Evolutionary conservation across 2,329 filamentous ascomycete species (phyloP), one percentile per base, ranked within the genome.

Genomic region (Tolypocladium endophyticum): DNA sequence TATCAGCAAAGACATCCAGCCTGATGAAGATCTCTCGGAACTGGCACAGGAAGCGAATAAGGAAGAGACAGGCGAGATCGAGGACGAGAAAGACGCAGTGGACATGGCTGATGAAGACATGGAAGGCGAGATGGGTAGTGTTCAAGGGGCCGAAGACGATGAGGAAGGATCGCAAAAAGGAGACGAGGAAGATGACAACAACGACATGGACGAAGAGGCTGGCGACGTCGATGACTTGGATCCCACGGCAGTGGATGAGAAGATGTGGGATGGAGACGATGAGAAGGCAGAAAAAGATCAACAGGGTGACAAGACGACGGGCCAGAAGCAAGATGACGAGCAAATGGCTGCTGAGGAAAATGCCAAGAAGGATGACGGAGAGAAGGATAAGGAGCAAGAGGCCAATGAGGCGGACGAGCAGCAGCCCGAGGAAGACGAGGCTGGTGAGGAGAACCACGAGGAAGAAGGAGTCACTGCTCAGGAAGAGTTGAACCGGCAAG

Each of bases 241-340:
- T 66, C 88, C 91, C 16, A 89, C 86, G 20, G 90, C 93, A 25
- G 89, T 97, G 1, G 95, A 99, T 70, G 95, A 99, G 76, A 99
- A 97, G 79, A 92, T 97, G 83, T 99, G 94, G 94, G 92, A 99
- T 73, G 92, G 92, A 45, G 86, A 88, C 58, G 87, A 90, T 52
- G 82, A 92, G 53, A 86, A 92, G 55, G 86, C 89, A 1, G 88
- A 93, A 55, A 94, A 94, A 65, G 89, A 97, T 53, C 88, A 90
- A 68, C 80, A 90, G 68, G 87, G 85, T 7, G 86, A 92, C 59
- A 81, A 90, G 61, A 77, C 88, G 25, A 87, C 90, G 67, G 87
- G 87, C 0, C 80, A 88, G 62, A 82, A 89, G 68, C 81, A 86
- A 62, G 81, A 84, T 18, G 82, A 87, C 56, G 83, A 87, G 65